Conservation (phyloP, 257 asterid genomes). For the Plantago elongata region DNA sequence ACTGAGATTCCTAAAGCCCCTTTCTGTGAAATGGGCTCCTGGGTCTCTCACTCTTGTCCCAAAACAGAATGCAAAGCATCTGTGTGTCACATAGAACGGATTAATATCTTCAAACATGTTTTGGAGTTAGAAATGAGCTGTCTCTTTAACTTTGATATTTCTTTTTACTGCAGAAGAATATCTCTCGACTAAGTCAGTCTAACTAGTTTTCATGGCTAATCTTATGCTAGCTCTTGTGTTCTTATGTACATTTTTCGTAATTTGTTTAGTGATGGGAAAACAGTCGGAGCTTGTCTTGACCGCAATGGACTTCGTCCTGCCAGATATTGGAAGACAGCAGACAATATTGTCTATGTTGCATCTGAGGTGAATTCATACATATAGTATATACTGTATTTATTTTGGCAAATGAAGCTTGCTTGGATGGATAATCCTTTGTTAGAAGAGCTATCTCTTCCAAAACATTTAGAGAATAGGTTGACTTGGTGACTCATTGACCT, state of each 20-base stretch:
- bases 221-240: neutral
- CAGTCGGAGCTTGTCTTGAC: conserved; percentile 99
- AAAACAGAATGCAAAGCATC: too few species aligned
- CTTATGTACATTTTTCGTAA: conserved; percentile 14
- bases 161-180: neutral
- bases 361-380: conserved; percentile 66
- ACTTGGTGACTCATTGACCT: neutral
- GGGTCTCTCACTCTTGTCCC: too few species aligned
- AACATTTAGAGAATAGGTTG: neutral
- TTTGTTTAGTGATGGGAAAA: conserved; percentile 85
- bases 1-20: too few species aligned
- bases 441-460: neutral
- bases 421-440: neutral
- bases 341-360: conserved; percentile 94
- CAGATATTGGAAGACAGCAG: conserved; percentile 94
- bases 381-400: neutral
- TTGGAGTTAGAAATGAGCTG: neutral
- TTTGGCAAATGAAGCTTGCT: neutral
- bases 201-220: neutral
- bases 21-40: too few species aligned
- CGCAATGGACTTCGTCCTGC: conserved; percentile 99
- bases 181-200: neutral
- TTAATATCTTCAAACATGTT: neutral
- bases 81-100: neutral
- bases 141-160: neutral